These are phyloP conservation scores for Rhexocercosporidium sp. DNA, from an alignment of 2,329 filamentous ascomycete genomes.

Conservation along the genomic window DNA sequence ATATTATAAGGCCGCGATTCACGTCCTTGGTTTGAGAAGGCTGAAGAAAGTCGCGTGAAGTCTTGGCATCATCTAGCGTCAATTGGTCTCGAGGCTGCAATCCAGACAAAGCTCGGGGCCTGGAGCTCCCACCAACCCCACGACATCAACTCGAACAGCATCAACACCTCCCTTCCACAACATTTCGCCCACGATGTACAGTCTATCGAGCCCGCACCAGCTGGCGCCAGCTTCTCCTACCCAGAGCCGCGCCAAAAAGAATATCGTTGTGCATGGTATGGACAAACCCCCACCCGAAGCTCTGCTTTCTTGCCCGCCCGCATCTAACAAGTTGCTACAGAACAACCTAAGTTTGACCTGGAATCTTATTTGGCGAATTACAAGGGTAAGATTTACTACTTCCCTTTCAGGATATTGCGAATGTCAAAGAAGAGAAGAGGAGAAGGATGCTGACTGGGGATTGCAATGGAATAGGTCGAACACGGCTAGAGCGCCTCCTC, in stretches of 20 bases:
- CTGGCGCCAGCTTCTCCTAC: conserved; percentile 29
- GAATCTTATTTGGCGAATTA: conserved; percentile 93
- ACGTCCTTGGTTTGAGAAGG: not conserved
- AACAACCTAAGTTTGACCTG: conserved; percentile 82
- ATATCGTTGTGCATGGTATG: conserved; percentile 30
- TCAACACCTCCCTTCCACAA: not conserved
- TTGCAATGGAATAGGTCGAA: conserved; percentile 65
- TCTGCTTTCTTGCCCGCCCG: not conserved
- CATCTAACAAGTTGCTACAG: conserved; percentile 26
- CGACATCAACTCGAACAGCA: not conserved
- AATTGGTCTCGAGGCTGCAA: conserved; percentile 11
- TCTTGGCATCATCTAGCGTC: conserved; percentile 10
- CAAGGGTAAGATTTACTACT: conserved; percentile 66
- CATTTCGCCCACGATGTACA: not conserved
- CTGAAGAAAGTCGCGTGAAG: not conserved
- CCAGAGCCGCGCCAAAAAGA: conserved; percentile 31
- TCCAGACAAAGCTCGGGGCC: not conserved
- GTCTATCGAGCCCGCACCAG: conserved; percentile 29
- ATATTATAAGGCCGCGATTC: too few species aligned
- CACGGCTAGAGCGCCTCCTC: conserved; percentile 79
- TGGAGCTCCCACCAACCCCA: conserved; percentile 13
- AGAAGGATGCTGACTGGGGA: conserved; percentile 10
- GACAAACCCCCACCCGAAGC: not conserved
- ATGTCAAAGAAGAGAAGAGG: too few species aligned
- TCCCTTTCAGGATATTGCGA: too few species aligned